Conservation (phyloP, 2,329 filamentous ascomycete genomes). For the Sporothrix globosa region DNA sequence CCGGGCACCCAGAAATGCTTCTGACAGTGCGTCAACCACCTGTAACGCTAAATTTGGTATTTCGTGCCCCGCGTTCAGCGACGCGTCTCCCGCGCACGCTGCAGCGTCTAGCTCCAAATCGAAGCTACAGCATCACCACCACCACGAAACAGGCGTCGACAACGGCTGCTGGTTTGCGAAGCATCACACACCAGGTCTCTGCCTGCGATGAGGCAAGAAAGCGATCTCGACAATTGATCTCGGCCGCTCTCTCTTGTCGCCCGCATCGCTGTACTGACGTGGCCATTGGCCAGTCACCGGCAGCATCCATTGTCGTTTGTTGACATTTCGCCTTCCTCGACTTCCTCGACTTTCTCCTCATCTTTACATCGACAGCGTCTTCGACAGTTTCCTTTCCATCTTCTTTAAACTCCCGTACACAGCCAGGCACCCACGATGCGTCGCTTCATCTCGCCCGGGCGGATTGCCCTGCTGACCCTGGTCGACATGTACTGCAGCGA, state of each 20-base stretch:
- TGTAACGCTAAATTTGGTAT: neutral
- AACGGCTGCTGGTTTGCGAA: neutral
- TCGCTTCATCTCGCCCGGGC: conserved; percentile 45
- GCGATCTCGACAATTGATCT: neutral
- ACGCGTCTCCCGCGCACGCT: conserved; percentile 3
- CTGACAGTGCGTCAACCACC: too few species aligned
- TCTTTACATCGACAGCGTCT: neutral
- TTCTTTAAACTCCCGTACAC: neutral
- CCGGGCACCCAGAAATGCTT: too few species aligned
- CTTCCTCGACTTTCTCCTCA: neutral
- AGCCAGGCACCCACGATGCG: conserved; percentile 29
- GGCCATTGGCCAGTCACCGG: neutral
- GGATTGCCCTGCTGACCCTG: conserved; percentile 79
- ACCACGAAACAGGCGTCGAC: neutral
- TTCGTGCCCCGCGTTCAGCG: conserved; percentile 22
- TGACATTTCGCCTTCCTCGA: neutral
- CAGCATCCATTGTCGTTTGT: neutral
- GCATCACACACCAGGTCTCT: too few species aligned
- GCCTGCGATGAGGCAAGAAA: neutral
- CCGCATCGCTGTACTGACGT: neutral
- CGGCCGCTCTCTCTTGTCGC: too few species aligned
- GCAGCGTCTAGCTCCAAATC: neutral
- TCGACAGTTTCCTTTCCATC: neutral
- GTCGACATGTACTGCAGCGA: conserved; percentile 79
- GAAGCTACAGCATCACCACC: conserved; percentile 11